These are phyloP conservation scores for Pythium aristosporum DNA, from an alignment of 352 stramenopile genomes.

Conservation along the genomic window DNA sequence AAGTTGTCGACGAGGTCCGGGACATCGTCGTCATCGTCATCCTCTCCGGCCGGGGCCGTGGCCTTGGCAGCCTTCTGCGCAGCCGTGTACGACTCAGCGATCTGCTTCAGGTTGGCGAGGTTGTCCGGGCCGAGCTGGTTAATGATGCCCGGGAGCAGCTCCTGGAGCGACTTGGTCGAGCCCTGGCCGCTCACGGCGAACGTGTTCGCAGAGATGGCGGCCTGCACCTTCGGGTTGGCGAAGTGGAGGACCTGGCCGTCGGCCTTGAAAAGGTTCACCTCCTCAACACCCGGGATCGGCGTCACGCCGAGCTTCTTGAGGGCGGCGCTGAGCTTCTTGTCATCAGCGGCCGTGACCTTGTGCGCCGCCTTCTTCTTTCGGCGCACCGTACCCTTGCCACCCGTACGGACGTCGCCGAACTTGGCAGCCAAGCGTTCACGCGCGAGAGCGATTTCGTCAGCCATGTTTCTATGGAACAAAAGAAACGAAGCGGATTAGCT, in stretches of 20 bases:
- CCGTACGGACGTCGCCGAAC: constrained; percentile 91
- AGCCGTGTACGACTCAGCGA: constrained; percentile 88
- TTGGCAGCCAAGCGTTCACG: constrained; percentile 84
- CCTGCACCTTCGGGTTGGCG: constrained; percentile 97
- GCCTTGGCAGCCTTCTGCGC: constrained; percentile 79
- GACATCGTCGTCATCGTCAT: constrained; percentile 95
- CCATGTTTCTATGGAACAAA: constrained; percentile 52
- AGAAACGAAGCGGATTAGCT: neutral
- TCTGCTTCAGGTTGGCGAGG: constrained; percentile 94
- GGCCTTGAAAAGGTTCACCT: constrained; percentile 99
- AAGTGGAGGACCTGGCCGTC: constrained; percentile 99
- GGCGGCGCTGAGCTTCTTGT: constrained; percentile 97
- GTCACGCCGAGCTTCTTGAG: constrained; percentile 99
- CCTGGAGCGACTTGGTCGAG: constrained; percentile 97
- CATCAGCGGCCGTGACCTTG: constrained; percentile 92
- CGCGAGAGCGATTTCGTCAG: constrained; percentile 88
- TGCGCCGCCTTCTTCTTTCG: constrained; percentile 96
- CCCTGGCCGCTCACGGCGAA: constrained; percentile 96
- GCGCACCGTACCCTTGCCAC: constrained; percentile 95
- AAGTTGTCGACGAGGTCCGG: constrained; percentile 99
- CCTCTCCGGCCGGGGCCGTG: constrained; percentile 76
- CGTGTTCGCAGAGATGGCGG: constrained; percentile 97
- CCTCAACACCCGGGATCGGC: constrained; percentile 97
- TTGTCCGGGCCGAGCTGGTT: constrained; percentile 98
- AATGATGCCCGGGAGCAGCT: constrained; percentile 97